phyloP scores from a whole-genome alignment of 495 filamentous ascomycete species.

The Penicillium dipodomyicola region DNA sequence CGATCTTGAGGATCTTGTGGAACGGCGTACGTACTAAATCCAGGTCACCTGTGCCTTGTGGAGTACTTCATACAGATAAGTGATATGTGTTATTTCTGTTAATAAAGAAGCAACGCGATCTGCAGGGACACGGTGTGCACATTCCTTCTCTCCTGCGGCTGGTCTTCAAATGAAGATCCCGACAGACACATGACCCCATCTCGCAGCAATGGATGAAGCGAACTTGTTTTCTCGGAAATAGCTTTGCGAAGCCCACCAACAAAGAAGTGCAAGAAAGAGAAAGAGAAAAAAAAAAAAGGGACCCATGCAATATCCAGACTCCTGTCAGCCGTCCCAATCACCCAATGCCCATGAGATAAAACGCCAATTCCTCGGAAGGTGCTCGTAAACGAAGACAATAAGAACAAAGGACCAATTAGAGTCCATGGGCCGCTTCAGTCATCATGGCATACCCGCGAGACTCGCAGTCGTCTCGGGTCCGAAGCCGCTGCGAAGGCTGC shows the following conservation, averaged over 20 bases:
- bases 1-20: slow-evolving; percentile 17
- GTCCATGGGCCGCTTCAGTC: background rate
- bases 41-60: slow-evolving; percentile 13
- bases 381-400: background rate
- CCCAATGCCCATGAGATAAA: background rate
- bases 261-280: background rate
- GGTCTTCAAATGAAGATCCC: background rate
- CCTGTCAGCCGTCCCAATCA: background rate
- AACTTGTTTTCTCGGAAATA: slow-evolving; percentile 4
- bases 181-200: slow-evolving; percentile 6
- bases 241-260: background rate
- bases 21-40: background rate
- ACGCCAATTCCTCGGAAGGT: slow-evolving; percentile 7
- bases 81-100: background rate
- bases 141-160: background rate
- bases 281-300: background rate
- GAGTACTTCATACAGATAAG: background rate
- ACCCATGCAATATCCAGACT: background rate
- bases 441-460: slow-evolving; percentile 14
- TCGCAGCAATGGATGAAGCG: slow-evolving; percentile 8
- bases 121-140: slow-evolving; percentile 1
- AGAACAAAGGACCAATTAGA: background rate
- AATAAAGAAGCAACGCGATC: background rate
- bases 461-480: slow-evolving; percentile 8
- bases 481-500: slow-evolving; percentile 34